These are phyloP conservation scores for Kurtzmaniella quercitrusa DNA, from an alignment of 1,139 yeast species.

Conservation along the genomic window DNA sequence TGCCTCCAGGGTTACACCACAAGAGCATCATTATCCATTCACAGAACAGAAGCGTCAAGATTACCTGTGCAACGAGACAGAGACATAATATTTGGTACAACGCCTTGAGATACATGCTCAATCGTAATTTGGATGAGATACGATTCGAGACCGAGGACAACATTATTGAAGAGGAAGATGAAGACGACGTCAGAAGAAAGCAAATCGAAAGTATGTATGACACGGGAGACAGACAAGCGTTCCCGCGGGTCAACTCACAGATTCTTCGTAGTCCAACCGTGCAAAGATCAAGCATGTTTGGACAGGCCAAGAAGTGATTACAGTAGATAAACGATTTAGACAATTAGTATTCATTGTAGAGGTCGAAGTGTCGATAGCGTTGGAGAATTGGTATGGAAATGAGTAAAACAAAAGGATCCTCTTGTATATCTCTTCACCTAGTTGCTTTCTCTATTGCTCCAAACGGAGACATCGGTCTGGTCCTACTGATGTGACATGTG, in stretches of 20 bases:
- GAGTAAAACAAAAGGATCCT: too few species aligned
- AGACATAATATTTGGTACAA: constrained; percentile 92
- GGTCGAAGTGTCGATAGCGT: too few species aligned
- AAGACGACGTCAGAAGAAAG: constrained; percentile 10
- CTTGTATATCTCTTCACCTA: too few species aligned
- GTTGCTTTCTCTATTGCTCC: too few species aligned
- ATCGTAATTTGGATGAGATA: constrained; percentile 62
- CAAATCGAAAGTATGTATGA: constrained; percentile 12
- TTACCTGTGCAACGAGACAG: constrained; percentile 84
- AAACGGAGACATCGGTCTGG: too few species aligned
- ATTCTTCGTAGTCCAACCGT: constrained; percentile 13
- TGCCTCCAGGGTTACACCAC: constrained; percentile 86
- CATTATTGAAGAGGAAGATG: constrained; percentile 14
- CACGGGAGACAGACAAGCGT: constrained; percentile 27
- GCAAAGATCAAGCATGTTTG: constrained; percentile 19
- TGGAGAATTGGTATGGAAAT: too few species aligned
- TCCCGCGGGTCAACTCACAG: constrained; percentile 17
- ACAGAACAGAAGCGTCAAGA: constrained; percentile 60
- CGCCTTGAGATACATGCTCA: constrained; percentile 72
- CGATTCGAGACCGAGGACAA: constrained; percentile 34
- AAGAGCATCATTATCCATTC: constrained; percentile 79
- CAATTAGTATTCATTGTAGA: neutral
- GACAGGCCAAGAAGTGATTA: constrained; percentile 16
- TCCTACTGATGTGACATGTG: too few species aligned
- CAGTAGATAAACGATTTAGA: constrained; percentile 2